phyloP scores from a whole-genome alignment of 2,329 filamentous ascomycete genomes.

The Colletotrichum sp. region DNA sequence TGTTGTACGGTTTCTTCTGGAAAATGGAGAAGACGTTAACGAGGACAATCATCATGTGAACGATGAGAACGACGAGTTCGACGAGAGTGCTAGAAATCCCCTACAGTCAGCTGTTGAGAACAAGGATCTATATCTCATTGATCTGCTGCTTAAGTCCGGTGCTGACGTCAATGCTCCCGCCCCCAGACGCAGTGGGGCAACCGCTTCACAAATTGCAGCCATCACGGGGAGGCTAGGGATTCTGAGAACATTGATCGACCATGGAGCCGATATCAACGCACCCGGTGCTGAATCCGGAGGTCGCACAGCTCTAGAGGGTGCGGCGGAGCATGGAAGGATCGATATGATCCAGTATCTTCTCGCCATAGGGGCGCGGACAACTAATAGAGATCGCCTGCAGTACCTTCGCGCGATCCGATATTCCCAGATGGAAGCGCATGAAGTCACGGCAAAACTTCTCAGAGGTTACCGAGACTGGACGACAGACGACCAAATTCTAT shows the following conservation, averaged over 20 bases:
- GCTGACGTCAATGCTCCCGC: background rate
- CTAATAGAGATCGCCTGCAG: background rate
- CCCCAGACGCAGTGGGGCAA: fast-evolving
- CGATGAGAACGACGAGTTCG: too few relatives aligned
- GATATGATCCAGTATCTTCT: background rate
- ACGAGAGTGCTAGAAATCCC: background rate
- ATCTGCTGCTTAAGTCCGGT: background rate
- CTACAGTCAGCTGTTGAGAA: background rate
- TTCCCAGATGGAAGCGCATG: background rate
- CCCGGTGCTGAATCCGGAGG: background rate
- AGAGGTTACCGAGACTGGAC: background rate
- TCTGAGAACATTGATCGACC: background rate
- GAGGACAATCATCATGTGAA: background rate
- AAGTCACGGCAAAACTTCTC: background rate
- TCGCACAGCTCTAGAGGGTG: background rate
- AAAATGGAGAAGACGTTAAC: background rate
- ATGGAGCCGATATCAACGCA: background rate
- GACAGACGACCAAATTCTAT: background rate
- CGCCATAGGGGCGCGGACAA: background rate
- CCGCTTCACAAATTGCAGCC: background rate
- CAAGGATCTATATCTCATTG: background rate
- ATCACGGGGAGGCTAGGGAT: background rate
- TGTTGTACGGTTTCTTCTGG: background rate
- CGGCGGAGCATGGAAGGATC: background rate
- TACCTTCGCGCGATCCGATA: background rate